A percentile compares a stretch with the other conserved stretches of the same genome.
Evolutionary conservation across 1,139 yeast genomes (phyloP).

Genomic region (Trichomonascaceae sp.): DNA sequence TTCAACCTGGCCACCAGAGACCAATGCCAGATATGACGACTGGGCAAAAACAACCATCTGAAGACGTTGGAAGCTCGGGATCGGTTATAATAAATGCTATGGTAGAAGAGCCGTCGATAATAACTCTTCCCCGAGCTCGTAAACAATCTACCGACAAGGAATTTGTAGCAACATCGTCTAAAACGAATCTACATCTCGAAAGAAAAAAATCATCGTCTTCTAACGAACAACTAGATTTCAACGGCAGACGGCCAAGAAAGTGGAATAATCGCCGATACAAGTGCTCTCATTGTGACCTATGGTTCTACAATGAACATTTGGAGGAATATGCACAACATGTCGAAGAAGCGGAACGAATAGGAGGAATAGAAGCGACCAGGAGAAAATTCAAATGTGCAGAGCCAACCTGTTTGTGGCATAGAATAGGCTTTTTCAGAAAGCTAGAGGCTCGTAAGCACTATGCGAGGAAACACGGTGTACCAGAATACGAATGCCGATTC

Average conservation of each 20-base stretch:
- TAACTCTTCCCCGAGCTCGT: neutral
- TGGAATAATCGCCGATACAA: constrained; percentile 27
- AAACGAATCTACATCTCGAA: neutral
- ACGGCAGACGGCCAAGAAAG: constrained; percentile 27
- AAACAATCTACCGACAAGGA: neutral
- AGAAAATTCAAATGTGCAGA: constrained; percentile 28
- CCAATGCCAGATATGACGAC: neutral
- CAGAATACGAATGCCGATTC: constrained; percentile 27
- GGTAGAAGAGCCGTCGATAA: neutral
- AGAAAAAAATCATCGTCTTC: neutral
- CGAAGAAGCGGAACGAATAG: constrained; percentile 20
- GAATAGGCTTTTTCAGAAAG: constrained; percentile 27
- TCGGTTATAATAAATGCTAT: neutral
- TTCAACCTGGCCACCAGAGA: neutral
- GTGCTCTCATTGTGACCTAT: constrained; percentile 26
- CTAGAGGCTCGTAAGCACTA: constrained; percentile 28
- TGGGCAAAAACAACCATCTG: neutral
- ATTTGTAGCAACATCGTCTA: constrained; percentile 4
- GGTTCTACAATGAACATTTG: constrained; percentile 23
- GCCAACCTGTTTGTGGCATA: constrained; percentile 25
- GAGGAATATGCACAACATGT: constrained; percentile 23
- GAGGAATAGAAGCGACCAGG: constrained; percentile 18
- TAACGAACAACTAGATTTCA: constrained; percentile 16
- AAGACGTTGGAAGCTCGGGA: neutral
- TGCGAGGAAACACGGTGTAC: constrained; percentile 27